Conservation (phyloP, 352 stramenopile species). For the Phytopythium montanum region DNA sequence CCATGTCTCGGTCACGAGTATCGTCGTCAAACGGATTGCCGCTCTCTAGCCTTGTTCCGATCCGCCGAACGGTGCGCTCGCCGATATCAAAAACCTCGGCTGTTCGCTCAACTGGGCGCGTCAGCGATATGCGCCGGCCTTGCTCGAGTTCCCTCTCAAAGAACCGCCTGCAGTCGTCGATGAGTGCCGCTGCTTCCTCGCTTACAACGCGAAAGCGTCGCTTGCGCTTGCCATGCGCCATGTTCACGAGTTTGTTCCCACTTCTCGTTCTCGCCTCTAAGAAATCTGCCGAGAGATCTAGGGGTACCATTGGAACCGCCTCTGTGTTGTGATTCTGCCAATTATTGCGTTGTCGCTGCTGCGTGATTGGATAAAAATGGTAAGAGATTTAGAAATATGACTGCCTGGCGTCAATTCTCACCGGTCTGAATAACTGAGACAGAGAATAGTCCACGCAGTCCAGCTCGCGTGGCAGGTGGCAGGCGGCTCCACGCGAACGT, state of each 20-base stretch:
- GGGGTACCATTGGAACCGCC: neutral
- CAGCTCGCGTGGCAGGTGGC: neutral
- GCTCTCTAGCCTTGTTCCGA: neutral
- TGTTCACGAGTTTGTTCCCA: neutral
- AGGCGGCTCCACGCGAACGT: neutral
- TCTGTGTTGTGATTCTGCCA: neutral
- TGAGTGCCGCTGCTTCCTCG: neutral
- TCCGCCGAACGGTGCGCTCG: neutral
- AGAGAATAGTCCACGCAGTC: neutral
- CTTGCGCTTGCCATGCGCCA: neutral
- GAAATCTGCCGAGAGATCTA: neutral
- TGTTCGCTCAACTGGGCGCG: neutral
- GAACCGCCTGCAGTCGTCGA: slow-evolving; percentile 1
- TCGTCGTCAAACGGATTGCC: neutral
- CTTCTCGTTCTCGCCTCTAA: neutral
- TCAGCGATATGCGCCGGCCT: neutral
- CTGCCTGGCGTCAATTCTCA: neutral
- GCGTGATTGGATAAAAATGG: neutral
- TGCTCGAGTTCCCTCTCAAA: slow-evolving; percentile 2
- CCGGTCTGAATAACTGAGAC: neutral
- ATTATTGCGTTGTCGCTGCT: neutral
- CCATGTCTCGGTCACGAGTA: neutral
- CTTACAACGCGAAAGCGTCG: slow-evolving; percentile 1
- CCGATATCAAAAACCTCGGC: neutral
- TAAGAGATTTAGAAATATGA: neutral